Base-by-base conservation (phyloP, 768 basidiomycete genomes). In the Termitomyces heimii region DNA sequence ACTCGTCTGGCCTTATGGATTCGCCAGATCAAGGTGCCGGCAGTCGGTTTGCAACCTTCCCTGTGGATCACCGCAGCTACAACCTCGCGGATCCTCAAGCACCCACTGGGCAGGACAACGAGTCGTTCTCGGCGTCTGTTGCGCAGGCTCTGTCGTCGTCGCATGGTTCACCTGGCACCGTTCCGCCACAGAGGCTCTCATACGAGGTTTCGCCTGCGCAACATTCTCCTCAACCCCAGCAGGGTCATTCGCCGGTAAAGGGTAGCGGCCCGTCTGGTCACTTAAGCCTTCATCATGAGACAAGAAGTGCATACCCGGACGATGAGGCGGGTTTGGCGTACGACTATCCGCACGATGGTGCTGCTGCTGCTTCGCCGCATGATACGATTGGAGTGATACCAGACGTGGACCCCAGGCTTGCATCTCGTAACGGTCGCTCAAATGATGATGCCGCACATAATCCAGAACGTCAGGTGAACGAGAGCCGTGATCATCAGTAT, bases 21-120 rank as follows among this genome's bases (percentile, higher is more conserved):
- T 58, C 58, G 2, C 57, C 63, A 4, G 64, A 24, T 12, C 44
- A 61, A 29, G 64, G 65, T 29, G 62, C 63, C 10, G 79, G 78
- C 1, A 79, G 79, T 0, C 77, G 83, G 16, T 89, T 88, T 63
- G 83, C 84, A 26, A 90, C 89, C 1, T 82, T 89, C 70, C 88
- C 86, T 0, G 77, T 80, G 18, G 77, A 81, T 57, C 67, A 69
- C 55, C 63, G 67, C 50, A 62, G 61, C 9, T 63, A 64, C 31
- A 62, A 70, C 5, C 66, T 71, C 24, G 63, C 71, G 32, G 76
- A 75, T 29, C 64, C 69, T n/a, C 68, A 52, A 16, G 16, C 39
- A 6, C 13, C 66, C 14, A 59, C 62, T 10, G 58, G 66, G 4
- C 69, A 66, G n/a, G 57, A 62, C 2, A 69, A 61, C n/a, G 57